Base-by-base conservation (phyloP, 2,329 filamentous ascomycete genomes). In the Cadophora gregata region DNA sequence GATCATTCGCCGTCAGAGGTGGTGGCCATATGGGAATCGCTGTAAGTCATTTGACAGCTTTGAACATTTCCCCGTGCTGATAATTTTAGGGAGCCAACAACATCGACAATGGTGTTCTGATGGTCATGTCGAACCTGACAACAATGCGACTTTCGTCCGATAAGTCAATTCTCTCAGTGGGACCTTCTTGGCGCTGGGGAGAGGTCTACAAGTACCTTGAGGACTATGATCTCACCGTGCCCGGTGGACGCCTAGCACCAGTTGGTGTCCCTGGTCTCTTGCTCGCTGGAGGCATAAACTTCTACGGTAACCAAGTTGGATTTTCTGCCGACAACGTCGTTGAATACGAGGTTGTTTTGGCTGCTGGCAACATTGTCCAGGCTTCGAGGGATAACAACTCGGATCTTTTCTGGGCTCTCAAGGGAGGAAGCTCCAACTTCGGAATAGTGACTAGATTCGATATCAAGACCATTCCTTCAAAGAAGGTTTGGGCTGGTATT, bases 361-460 rank as follows among this genome's bases (percentile, higher is more conserved):
- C 80, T 0, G 82, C 85, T 60, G 84, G 85, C 75, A 81, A 83
- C 68, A 76, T 86, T 6, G 74, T 81, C 4, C 75, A 69, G 0
- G 78, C 78, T 76, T 83, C 81, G 1, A 74, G 78, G 19, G n/a
- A 29, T 1, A 78, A 83, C 67, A 27, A 59, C 25, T 33, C 72
- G 0, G 83, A 84, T 53, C 76, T 84, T 2, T 84, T 83, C 72
- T 84, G 81, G 82, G 81, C 78, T 62, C 29, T 71, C 33, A 55
- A 64, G 29, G 65, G 71, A 2, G 61, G 65, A n/a, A 64, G 65
- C 0, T 83, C 70, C 50, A 81, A 79, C 67, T 82, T 83, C 65
- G 81, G 80, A n/a, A 78, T 82, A 27, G 79, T 80, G 1, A 80
- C 79, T 1, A 10, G 29, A 42, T 66, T 63, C 33, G 53, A 55